These are phyloP conservation scores for Paramarasmius palmivorus DNA, from an alignment of 1,284 basidiomycete genomes.

Conservation along the genomic window DNA sequence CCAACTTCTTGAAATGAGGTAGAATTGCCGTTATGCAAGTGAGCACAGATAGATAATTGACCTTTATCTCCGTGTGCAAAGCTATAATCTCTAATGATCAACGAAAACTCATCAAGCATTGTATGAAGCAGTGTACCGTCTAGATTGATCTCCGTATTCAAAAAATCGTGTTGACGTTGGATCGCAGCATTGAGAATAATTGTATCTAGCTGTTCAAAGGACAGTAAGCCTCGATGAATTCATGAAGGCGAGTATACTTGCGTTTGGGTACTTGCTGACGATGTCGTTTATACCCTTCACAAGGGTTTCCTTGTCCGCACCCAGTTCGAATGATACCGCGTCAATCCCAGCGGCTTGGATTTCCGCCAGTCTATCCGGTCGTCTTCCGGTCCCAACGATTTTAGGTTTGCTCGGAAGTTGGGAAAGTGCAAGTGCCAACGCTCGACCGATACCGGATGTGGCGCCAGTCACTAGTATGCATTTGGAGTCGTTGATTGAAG, in stretches of 20 bases:
- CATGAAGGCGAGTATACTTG: constrained; percentile 26
- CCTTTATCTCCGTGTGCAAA: constrained; percentile 48
- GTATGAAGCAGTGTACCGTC: constrained; percentile 33
- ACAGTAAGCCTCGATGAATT: too few species aligned
- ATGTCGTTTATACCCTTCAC: constrained; percentile 41
- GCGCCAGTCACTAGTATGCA: constrained; percentile 63
- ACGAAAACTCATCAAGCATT: constrained; percentile 1
- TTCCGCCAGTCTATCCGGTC: constrained; percentile 51
- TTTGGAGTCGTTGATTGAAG: constrained; percentile 50
- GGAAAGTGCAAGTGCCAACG: constrained; percentile 54
- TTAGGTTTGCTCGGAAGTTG: constrained; percentile 49
- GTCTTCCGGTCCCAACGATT: constrained; percentile 57
- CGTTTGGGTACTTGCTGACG: constrained; percentile 47
- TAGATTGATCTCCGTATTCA: constrained; percentile 46
- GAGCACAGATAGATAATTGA: constrained; percentile 59
- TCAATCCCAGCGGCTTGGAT: constrained; percentile 39
- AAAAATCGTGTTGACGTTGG: constrained; percentile 52
- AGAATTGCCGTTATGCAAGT: constrained; percentile 50
- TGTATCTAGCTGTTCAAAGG: constrained; percentile 46
- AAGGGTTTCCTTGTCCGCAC: constrained; percentile 36
- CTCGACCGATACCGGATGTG: constrained; percentile 61
- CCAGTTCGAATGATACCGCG: constrained; percentile 44
- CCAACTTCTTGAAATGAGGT: constrained; percentile 56
- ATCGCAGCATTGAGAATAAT: constrained; percentile 49
- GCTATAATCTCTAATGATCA: constrained; percentile 28